Conservation (phyloP, 2,329 filamentous ascomycete species). For the Xylaria sp. region DNA sequence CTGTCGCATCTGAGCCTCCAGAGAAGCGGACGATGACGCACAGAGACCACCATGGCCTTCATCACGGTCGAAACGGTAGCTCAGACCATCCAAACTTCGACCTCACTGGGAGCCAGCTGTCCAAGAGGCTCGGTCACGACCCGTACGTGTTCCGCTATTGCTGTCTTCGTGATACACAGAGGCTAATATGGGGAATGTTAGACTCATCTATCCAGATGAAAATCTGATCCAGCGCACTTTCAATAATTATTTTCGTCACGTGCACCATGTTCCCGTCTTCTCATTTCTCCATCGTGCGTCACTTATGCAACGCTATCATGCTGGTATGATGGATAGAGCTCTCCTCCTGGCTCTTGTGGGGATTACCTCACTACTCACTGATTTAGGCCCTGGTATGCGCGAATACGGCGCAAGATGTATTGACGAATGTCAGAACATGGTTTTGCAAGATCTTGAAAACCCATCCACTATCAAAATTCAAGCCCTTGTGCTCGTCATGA, state of each 20-base stretch:
- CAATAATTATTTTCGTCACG: constrained; percentile 67
- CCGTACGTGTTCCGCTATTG: constrained; percentile 43
- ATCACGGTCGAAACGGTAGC: constrained; percentile 47
- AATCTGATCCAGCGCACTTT: constrained; percentile 64
- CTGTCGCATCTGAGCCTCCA: constrained; percentile 50
- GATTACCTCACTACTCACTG: constrained; percentile 66
- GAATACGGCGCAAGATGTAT: constrained; percentile 66
- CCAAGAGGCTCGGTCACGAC: constrained; percentile 41
- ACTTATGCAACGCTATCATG: constrained; percentile 68
- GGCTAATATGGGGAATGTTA: constrained; percentile 51
- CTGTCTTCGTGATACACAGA: constrained; percentile 30
- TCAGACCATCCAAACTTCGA: constrained; percentile 44
- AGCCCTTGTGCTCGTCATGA: constrained; percentile 59
- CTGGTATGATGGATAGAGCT: constrained; percentile 65
- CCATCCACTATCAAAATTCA: constrained; percentile 68
- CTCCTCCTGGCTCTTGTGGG: constrained; percentile 66
- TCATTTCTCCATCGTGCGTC: constrained; percentile 69
- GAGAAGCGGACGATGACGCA: constrained; percentile 49
- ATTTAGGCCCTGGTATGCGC: constrained; percentile 63
- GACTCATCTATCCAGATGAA: constrained; percentile 57
- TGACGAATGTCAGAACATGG: constrained; percentile 64
- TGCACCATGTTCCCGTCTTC: constrained; percentile 69
- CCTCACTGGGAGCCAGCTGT: constrained; percentile 32
- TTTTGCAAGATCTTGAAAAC: constrained; percentile 64
- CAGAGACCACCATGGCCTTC: constrained; percentile 49